Evolutionary conservation across 768 basidiomycete genomes (phyloP).

Genomic region (Clavaria fumosa): DNA sequence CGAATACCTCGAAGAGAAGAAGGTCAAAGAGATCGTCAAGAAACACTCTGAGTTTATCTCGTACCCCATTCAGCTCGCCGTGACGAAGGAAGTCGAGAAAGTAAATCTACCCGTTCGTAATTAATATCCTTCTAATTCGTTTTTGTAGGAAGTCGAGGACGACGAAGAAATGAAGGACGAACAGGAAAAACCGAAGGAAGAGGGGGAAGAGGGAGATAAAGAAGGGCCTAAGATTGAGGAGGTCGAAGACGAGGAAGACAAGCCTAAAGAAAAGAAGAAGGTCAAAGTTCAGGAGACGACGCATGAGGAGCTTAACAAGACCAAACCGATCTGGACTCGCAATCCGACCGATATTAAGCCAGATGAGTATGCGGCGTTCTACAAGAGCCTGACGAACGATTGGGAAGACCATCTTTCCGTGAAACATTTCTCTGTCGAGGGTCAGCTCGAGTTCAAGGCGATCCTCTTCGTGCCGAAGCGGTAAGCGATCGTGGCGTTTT

Average conservation of each 20-base stretch:
- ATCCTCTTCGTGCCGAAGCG: slow-evolving; percentile 96
- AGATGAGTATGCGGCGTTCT: slow-evolving; percentile 93
- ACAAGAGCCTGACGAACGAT: slow-evolving; percentile 99
- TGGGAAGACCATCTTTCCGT: slow-evolving; percentile 99
- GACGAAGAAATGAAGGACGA: slow-evolving; percentile 61
- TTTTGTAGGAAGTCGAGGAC: slow-evolving; percentile 67
- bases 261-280: slow-evolving; percentile 90
- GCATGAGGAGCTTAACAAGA: slow-evolving; percentile 99
- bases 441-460: slow-evolving; percentile 99
- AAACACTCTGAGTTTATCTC: slow-evolving; percentile 99
- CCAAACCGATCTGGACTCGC: slow-evolving; percentile 99
- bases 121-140: not conserved
- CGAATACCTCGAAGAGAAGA: slow-evolving; percentile 98
- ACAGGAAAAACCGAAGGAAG: slow-evolving; percentile 53
- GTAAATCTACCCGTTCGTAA: slow-evolving; percentile 27
- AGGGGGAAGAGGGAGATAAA: slow-evolving; percentile 55
- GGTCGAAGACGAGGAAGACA: slow-evolving; percentile 66
- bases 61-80: slow-evolving; percentile 96
- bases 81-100: slow-evolving; percentile 99
- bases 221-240: slow-evolving; percentile 71
- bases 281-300: slow-evolving; percentile 76
- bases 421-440: slow-evolving; percentile 99
- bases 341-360: slow-evolving; percentile 86
- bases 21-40: slow-evolving; percentile 98
- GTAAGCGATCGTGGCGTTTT: slow-evolving; percentile 26